Conservation (phyloP, 2,329 filamentous ascomycete genomes). For the Zymoseptoria tritici region DNA sequence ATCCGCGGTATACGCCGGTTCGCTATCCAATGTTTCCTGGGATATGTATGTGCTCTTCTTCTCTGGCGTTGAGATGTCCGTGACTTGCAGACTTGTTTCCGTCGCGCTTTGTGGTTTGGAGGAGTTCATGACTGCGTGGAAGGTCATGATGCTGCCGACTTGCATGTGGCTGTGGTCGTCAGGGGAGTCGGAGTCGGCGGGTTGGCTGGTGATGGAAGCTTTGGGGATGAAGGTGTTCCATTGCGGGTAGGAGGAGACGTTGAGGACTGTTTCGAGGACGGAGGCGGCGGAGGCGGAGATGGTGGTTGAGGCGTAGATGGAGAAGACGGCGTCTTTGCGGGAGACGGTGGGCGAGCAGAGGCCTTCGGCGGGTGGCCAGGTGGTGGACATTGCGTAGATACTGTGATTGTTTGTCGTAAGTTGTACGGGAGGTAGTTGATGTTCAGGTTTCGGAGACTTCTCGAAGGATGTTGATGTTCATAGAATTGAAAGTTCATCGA, state of each 20-base stretch:
- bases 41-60: conserved; percentile 17
- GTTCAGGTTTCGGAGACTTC: background rate
- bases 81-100: conserved; percentile 17
- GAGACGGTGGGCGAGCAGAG: conserved; percentile 18
- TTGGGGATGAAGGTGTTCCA: conserved; percentile 40
- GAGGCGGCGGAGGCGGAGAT: conserved; percentile 33
- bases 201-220: conserved; percentile 29
- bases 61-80: conserved; percentile 23
- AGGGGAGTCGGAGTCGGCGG: conserved; percentile 1
- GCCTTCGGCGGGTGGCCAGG: conserved; percentile 21
- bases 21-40: conserved; percentile 8
- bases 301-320: conserved; percentile 18
- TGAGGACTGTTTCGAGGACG: conserved; percentile 35
- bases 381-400: background rate
- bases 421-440: background rate
- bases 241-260: conserved; percentile 36
- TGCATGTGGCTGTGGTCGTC: conserved; percentile 11
- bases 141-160: conserved; percentile 15
- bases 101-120: conserved; percentile 17
- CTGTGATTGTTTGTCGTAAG: background rate
- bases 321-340: conserved; percentile 17
- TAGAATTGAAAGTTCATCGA: background rate
- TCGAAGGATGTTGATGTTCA: background rate
- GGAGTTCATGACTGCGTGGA: conserved; percentile 23
- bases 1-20: conserved; percentile 16